Percentiles rank a stretch among this genome's conserved stretches.
Evolutionary conservation across 257 asterid species (phyloP).

Genomic region (Anisodus tanguticus): DNA sequence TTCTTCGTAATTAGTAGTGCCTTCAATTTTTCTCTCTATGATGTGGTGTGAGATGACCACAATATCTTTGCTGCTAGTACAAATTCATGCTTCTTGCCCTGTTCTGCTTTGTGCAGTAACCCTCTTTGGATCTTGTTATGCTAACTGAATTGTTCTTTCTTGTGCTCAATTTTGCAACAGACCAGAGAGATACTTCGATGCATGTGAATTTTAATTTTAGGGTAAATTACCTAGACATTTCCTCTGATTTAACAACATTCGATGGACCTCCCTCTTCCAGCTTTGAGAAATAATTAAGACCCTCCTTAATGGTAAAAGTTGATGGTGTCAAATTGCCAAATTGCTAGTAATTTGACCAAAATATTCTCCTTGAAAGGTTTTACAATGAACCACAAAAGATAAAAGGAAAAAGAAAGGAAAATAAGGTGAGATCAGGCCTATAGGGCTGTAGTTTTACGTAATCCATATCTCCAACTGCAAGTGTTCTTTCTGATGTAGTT

Average conservation of each 20-base stretch:
- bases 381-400: not conserved
- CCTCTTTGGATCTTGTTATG: not conserved
- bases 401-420: not conserved
- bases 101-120: not conserved
- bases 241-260: not conserved
- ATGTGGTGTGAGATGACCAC: not conserved
- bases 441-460: not conserved
- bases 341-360: no score
- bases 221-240: constrained; percentile 9
- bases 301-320: not conserved
- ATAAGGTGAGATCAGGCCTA: not conserved
- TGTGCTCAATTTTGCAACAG: not conserved
- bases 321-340: not conserved
- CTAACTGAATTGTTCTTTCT: not conserved
- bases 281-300: not conserved
- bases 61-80: not conserved
- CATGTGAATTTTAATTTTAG: not conserved
- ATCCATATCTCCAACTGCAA: not conserved
- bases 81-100: not conserved
- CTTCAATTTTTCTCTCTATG: not conserved
- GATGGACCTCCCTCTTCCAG: not conserved
- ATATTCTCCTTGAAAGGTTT: not conserved
- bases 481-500: not conserved
- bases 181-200: not conserved
- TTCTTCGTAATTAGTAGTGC: not conserved